These are phyloP conservation scores for Coemansia sp. DNA, from an alignment of 192 early-diverging fungal species.

Conservation along the genomic window DNA sequence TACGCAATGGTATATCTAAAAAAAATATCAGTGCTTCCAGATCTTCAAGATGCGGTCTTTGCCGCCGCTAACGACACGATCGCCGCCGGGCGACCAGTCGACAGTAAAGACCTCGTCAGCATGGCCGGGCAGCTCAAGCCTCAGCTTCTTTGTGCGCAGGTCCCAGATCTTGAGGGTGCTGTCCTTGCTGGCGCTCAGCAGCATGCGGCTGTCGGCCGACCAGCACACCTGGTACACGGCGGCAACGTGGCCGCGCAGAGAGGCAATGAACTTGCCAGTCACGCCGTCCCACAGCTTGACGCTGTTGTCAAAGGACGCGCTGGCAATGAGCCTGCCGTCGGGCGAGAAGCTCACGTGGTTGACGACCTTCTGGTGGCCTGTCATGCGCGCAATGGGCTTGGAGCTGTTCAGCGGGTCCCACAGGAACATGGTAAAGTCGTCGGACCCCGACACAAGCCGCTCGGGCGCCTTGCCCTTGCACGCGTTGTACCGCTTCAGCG, in stretches of 20 bases:
- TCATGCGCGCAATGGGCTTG: constrained; percentile 80
- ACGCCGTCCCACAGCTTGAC: constrained; percentile 96
- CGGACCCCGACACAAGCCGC: constrained; percentile 87
- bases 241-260: constrained; percentile 92
- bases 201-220: constrained; percentile 89
- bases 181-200: constrained; percentile 88
- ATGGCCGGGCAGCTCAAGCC: constrained; percentile 94
- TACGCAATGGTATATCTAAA: no score
- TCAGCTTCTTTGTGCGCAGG: constrained; percentile 84
- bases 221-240: constrained; percentile 96
- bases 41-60: constrained; percentile 91
- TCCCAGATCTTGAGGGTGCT: constrained; percentile 95
- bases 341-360: constrained; percentile 94
- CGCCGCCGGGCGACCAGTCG: constrained; percentile 93
- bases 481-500: constrained; percentile 75
- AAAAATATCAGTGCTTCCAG: constrained; percentile 52
- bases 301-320: constrained; percentile 94
- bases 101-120: constrained; percentile 92
- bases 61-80: constrained; percentile 88
- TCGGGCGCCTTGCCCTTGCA: constrained; percentile 69
- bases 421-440: constrained; percentile 97
- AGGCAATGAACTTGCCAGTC: constrained; percentile 87
- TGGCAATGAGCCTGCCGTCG: constrained; percentile 83
- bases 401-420: constrained; percentile 85
- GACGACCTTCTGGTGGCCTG: constrained; percentile 94